These are phyloP conservation scores for Metarhizium sp. DNA, from an alignment of 2,329 filamentous ascomycete genomes.

Conservation along the genomic window DNA sequence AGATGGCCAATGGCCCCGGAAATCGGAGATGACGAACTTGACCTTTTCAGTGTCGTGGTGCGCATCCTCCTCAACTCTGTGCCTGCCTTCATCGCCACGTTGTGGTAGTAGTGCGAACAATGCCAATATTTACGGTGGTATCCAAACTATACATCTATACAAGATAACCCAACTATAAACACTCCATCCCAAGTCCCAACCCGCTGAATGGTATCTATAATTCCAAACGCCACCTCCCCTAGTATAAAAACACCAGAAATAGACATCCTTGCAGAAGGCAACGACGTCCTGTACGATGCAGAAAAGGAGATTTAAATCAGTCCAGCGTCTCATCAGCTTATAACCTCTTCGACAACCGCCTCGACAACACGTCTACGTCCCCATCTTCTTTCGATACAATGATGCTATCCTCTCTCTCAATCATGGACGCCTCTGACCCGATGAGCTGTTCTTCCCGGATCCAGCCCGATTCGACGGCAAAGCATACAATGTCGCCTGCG, in stretches of 20 bases:
- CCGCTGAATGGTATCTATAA: not conserved
- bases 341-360: constrained; percentile 15
- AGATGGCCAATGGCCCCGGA: too few species aligned
- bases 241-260: not conserved
- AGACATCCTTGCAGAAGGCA: not conserved
- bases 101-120: not conserved
- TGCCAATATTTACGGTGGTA: not conserved
- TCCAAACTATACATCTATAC: not conserved
- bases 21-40: too few species aligned
- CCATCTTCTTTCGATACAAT: constrained; percentile 22
- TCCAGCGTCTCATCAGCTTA: too few species aligned
- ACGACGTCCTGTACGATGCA: too few species aligned
- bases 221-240: not conserved
- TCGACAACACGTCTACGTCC: constrained; percentile 11
- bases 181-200: not conserved
- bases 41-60: too few species aligned
- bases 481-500: constrained; percentile 47
- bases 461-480: constrained; percentile 50
- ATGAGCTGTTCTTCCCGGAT: constrained; percentile 42
- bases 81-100: not conserved
- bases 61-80: not conserved
- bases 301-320: too few species aligned
- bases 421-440: constrained; percentile 24
- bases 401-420: constrained; percentile 33
- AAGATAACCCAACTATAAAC: not conserved